These are phyloP conservation scores for Vitis rotundifolia DNA, from an alignment of 164 flowering plant genomes.

Conservation along the genomic window DNA sequence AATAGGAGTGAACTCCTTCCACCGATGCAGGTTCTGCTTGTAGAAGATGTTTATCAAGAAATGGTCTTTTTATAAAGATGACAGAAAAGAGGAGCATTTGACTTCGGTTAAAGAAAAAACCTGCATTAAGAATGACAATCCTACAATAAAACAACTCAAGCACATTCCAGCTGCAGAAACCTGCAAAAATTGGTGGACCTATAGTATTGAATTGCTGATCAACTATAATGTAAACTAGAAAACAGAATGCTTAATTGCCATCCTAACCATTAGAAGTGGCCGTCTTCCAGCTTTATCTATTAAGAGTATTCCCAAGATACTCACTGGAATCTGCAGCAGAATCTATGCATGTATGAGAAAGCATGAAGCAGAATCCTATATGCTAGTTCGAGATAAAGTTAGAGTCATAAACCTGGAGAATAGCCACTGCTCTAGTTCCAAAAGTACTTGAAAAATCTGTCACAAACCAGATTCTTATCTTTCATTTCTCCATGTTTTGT, in stretches of 20 bases:
- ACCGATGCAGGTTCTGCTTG: constrained; percentile 40
- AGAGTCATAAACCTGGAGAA: constrained; percentile 54
- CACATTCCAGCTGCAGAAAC: constrained; percentile 80
- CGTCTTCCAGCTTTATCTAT: constrained; percentile 81
- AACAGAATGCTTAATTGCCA: not conserved
- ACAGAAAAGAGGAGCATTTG: not conserved
- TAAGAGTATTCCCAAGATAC: constrained; percentile 57
- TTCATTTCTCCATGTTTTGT: not conserved
- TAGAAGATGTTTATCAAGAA: constrained; percentile 2
- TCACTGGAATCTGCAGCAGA: constrained; percentile 68
- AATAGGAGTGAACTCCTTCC: constrained; percentile 35
- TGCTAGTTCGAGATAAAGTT: not conserved
- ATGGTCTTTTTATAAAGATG: not conserved
- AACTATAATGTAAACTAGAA: not conserved
- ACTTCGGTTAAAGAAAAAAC: constrained; percentile 23
- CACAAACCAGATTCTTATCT: constrained; percentile 2
- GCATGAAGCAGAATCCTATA: not conserved
- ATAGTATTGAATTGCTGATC: not conserved
- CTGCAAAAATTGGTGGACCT: constrained; percentile 26
- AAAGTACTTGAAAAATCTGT: constrained; percentile 70
- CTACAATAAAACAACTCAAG: constrained; percentile 67
- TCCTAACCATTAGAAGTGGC: constrained; percentile 64
- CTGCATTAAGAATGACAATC: constrained; percentile 65
- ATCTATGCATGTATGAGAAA: not conserved
- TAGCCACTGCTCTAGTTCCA: constrained; percentile 69